Evolutionary conservation across 768 basidiomycete species (phyloP).

Genomic region (Paxillus rubicundulus): DNA sequence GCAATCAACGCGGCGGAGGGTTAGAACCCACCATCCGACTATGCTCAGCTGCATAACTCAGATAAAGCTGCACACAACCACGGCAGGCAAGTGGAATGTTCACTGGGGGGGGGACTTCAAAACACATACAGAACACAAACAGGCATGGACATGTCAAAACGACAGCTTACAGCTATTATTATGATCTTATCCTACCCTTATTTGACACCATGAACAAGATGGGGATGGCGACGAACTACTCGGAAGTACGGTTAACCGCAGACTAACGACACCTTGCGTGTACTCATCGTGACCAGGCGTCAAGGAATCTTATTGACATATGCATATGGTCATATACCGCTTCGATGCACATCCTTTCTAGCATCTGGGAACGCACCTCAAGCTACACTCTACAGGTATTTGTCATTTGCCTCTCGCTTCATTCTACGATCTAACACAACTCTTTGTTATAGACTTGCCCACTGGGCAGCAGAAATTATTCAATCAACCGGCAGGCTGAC

Average conservation of each 20-base stretch:
- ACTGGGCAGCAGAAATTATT: slow-evolving; percentile 11
- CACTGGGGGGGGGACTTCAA: not conserved
- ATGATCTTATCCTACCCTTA: slow-evolving; percentile 11
- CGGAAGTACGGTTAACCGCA: slow-evolving; percentile 5
- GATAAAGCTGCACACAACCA: slow-evolving; percentile 8
- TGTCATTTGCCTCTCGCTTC: not conserved
- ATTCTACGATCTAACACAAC: not conserved
- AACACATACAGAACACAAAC: not conserved
- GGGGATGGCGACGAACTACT: slow-evolving; percentile 12
- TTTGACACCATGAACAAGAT: slow-evolving; percentile 16
- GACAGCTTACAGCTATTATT: slow-evolving; percentile 16
- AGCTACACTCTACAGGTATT: slow-evolving; percentile 16
- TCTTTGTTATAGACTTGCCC: slow-evolving; percentile 4
- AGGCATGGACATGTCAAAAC: slow-evolving; percentile 15
- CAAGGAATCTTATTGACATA: slow-evolving; percentile 12
- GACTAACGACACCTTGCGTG: not conserved
- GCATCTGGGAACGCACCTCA: slow-evolving; percentile 18
- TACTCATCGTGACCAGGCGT: slow-evolving; percentile 5
- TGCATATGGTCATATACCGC: slow-evolving; percentile 17
- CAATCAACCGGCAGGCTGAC: no score
- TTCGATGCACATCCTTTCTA: slow-evolving; percentile 5
- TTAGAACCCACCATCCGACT: slow-evolving; percentile 13
- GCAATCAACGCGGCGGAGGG: slow-evolving; percentile 13
- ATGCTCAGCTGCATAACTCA: slow-evolving; percentile 12
- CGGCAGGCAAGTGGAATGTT: slow-evolving; percentile 8